Conservation (phyloP, 805 yeast genomes). For the Starmerella ratchasimensis region DNA sequence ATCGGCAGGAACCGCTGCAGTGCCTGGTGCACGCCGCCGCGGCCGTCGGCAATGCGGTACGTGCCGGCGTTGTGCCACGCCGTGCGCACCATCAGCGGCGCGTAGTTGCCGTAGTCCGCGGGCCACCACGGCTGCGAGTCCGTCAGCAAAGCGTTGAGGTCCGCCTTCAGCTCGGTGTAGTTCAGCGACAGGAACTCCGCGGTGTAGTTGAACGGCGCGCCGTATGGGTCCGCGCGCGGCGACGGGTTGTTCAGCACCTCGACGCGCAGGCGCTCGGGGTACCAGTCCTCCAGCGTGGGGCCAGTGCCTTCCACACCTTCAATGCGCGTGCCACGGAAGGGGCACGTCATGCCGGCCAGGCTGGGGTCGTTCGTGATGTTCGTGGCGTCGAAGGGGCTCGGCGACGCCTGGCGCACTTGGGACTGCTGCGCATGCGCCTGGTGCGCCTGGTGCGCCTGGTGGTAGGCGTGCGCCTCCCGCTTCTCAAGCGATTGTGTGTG, state of each 20-base stretch:
- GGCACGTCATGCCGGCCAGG: conserved; percentile 8
- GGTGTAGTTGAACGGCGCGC: conserved; percentile 9
- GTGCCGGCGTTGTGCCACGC: conserved; percentile 18
- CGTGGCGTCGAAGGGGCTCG: no score
- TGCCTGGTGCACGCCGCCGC: conserved; percentile 17
- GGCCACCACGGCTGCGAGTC: conserved; percentile 18
- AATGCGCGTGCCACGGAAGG: conserved; percentile 15
- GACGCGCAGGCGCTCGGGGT: conserved; percentile 13
- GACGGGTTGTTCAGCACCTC: conserved; percentile 14
- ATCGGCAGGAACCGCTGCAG: conserved; percentile 16
- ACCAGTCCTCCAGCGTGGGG: conserved; percentile 12
- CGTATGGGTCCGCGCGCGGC: conserved; percentile 9
- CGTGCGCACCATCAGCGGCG: conserved; percentile 16
- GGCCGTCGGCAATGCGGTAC: conserved; percentile 17
- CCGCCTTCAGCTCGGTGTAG: conserved; percentile 12
- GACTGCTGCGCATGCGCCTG: no score
- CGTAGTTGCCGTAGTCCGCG: conserved; percentile 17
- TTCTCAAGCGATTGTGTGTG: no score
- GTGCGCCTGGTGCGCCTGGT: no score
- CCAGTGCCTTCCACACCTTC: conserved; percentile 14
- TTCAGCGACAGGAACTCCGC: conserved; percentile 10
- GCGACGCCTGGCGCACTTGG: no score
- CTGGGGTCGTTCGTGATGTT: background rate
- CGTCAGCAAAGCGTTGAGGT: conserved; percentile 10
- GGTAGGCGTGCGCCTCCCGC: no score